phyloP scores from a whole-genome alignment of 176 grass and related monocot genomes.

The Oryza officinalis region DNA sequence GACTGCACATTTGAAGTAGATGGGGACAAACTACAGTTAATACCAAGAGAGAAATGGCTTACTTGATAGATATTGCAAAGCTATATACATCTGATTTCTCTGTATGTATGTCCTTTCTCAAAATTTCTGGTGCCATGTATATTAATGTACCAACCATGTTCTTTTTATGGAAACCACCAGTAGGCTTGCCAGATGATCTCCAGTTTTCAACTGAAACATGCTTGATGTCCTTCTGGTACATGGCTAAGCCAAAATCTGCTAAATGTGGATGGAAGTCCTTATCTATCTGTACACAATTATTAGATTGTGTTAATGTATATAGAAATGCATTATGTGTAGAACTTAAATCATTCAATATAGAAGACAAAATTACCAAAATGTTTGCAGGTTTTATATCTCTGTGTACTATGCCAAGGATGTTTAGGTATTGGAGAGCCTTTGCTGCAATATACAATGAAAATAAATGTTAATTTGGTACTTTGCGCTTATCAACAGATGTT shows the following conservation, averaged over 20 bases:
- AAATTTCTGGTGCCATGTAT: constrained; percentile 99
- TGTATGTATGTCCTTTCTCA: constrained; percentile 89
- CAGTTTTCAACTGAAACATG: constrained; percentile 81
- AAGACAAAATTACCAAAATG: constrained; percentile 69
- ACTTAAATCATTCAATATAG: constrained; percentile 18
- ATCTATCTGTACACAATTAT: constrained; percentile 65
- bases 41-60: constrained; percentile 51
- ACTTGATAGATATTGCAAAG: constrained; percentile 95
- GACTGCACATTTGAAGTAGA: not conserved
- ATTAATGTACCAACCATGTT: constrained; percentile 98
- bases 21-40: not conserved
- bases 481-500: not conserved
- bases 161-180: constrained; percentile 95
- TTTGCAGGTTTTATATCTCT: constrained; percentile 97
- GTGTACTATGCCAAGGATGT: constrained; percentile 73
- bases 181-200: constrained; percentile 94
- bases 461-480: constrained; percentile 31
- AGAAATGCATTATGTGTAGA: constrained; percentile 1
- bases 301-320: constrained; percentile 12
- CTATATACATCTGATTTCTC: constrained; percentile 97
- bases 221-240: constrained; percentile 95
- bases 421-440: constrained; percentile 77
- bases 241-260: constrained; percentile 94
- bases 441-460: constrained; percentile 48
- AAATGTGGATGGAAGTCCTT: constrained; percentile 68